A percentile compares a stretch with the other conserved stretches of the same genome.
These are phyloP conservation scores for Hirschfeldia incana DNA, from an alignment of 345 rosid genomes.

Conservation along the genomic window DNA sequence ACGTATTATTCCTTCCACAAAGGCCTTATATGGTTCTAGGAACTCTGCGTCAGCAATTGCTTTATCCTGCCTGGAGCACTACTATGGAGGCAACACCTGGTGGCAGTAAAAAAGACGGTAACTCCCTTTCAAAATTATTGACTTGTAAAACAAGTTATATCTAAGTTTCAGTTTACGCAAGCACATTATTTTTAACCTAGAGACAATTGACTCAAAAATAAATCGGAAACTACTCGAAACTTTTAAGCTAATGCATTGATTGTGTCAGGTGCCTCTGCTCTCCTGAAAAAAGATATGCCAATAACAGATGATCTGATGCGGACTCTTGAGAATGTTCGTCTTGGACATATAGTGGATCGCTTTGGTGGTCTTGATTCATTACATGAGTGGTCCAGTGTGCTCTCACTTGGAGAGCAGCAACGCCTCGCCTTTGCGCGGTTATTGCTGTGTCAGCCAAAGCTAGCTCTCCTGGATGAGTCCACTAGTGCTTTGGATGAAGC, in stretches of 20 bases:
- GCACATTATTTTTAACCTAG: no score
- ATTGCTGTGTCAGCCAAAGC: slow-evolving; percentile 76
- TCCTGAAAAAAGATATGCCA: slow-evolving; percentile 52
- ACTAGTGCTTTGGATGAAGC: slow-evolving; percentile 94
- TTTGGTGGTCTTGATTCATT: slow-evolving; percentile 64
- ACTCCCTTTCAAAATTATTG: background rate
- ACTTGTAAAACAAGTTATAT: background rate
- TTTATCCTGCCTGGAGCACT: slow-evolving; percentile 75
- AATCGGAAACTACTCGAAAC: background rate
- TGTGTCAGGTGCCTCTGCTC: slow-evolving; percentile 52
- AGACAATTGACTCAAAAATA: background rate
- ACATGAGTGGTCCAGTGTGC: slow-evolving; percentile 92
- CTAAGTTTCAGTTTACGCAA: slow-evolving; percentile 8
- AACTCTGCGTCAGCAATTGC: slow-evolving; percentile 90
- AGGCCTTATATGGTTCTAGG: slow-evolving; percentile 98
- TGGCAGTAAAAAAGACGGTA: slow-evolving; percentile 31
- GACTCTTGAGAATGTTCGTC: slow-evolving; percentile 69
- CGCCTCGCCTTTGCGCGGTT: slow-evolving; percentile 91
- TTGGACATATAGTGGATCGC: slow-evolving; percentile 72
- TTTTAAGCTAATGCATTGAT: background rate
- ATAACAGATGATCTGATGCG: slow-evolving; percentile 62
- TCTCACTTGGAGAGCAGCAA: slow-evolving; percentile 97
- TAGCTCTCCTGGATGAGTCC: slow-evolving; percentile 84
- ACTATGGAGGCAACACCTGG: slow-evolving; percentile 25
- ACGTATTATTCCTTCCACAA: slow-evolving; percentile 86